Base-by-base conservation (phyloP, 768 basidiomycete genomes). In the Lactifluus piperatus region DNA sequence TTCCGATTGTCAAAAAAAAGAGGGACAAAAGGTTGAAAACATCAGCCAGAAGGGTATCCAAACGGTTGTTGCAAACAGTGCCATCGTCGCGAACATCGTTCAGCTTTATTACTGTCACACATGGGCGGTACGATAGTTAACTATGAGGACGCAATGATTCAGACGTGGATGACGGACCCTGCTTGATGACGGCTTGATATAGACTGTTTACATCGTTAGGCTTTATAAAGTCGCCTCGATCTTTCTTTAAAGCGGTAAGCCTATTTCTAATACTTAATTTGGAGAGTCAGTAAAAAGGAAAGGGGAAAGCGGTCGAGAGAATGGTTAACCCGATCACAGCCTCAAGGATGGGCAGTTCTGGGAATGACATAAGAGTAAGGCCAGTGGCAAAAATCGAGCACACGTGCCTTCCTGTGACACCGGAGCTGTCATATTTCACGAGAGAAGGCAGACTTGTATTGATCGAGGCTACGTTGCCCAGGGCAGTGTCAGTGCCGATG, bases 1-100 rank as follows among this genome's bases (percentile, higher is more conserved):
- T 94, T 44, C 97, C 97, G 62, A 99, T 94, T 37, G 94, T 97
- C 66, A 99, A 84, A 77, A 94, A 99, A 80, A 97, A 97, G 64
- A 99, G 81, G 14, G 93, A 95, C 45, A 99, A 81, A 50, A 99
- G 80, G 68, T 83, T 86, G 75, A 98, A 98, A 37, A 98, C 95
- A 73, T 99, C 97, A 29, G 91, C 86, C 47, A 99, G 83, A 4
- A 93, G 90, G 6, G 92, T 94, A 74, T 99, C 97, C 46, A 99
- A 79, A 51, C 97, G 79, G 72, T 98, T 99, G 68, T 85, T 88
- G 74, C 84, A 83, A 9, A 81, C 75, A 22, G 81, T 81, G 62
- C 76, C 80, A 64, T 87, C 87, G 68, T 88, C 89, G 62, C 95
- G 84, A 51, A 97, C 85, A 64, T 91, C 86, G 73, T 97, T 97